Evolutionary conservation across 768 basidiomycete species (phyloP).

Genomic region (Mycena floridula): DNA sequence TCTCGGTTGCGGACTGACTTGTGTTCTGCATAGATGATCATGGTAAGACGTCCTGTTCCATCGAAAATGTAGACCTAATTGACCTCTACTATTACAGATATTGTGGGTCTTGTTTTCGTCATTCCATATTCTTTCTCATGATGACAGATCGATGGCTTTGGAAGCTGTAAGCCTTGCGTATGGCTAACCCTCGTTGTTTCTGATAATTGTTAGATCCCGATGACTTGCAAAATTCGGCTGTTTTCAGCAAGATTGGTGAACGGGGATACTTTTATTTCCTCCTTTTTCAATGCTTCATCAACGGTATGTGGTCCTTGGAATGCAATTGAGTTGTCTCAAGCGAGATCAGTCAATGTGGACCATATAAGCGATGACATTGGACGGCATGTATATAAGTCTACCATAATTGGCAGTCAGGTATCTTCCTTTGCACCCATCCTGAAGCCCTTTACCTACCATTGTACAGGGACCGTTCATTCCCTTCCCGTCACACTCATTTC

Average conservation of each 20-base stretch:
- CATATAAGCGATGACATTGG: conserved; percentile 58
- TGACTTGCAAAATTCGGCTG: conserved; percentile 62
- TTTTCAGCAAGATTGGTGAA: conserved; percentile 78
- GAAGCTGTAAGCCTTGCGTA: conserved; percentile 57
- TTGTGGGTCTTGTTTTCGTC: conserved; percentile 26
- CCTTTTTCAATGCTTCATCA: conserved; percentile 90
- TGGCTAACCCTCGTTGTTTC: neutral
- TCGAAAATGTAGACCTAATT: neutral
- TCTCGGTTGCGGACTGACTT: conserved; percentile 3
- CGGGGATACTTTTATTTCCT: conserved; percentile 90
- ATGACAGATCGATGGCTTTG: conserved; percentile 70
- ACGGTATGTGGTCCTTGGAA: conserved; percentile 39
- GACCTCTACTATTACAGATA: conserved; percentile 24
- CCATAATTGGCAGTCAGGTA: conserved; percentile 69
- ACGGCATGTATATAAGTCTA: conserved; percentile 59
- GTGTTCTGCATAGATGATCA: conserved; percentile 58
- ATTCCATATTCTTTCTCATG: neutral
- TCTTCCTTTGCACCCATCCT: no score
- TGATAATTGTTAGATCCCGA: conserved; percentile 59
- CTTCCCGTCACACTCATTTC: conserved; percentile 75
- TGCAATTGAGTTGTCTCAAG: neutral
- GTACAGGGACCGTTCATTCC: conserved; percentile 80
- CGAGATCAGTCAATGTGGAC: conserved; percentile 56
- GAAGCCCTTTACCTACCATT: no score
- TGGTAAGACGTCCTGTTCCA: conserved; percentile 41